These are phyloP conservation scores for Lyophyllum semitale DNA, from an alignment of 768 basidiomycete genomes.

Conservation along the genomic window DNA sequence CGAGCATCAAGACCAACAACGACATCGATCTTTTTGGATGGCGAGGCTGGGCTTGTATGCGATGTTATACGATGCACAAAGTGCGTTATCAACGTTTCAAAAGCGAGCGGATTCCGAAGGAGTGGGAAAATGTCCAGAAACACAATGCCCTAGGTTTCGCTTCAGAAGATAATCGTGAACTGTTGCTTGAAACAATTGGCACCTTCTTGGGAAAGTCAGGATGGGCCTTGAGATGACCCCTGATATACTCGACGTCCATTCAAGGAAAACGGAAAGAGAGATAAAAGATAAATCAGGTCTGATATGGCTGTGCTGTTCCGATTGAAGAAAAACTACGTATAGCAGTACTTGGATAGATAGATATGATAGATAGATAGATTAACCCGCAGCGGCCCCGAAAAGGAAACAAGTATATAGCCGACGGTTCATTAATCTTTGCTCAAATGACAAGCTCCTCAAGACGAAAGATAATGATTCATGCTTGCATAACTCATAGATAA, in stretches of 20 bases:
- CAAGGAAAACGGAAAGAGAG: conserved; percentile 28
- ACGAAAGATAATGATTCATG: conserved; percentile 7
- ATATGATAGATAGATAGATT: too few species aligned
- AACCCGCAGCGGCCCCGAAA: too few species aligned
- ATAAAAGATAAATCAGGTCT: background rate
- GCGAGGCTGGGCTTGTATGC: conserved; percentile 62
- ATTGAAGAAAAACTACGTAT: background rate
- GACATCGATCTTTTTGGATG: conserved; percentile 78
- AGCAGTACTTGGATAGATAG: background rate
- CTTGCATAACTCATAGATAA: conserved; percentile 20
- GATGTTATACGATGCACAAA: conserved; percentile 85
- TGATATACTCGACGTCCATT: conserved; percentile 78
- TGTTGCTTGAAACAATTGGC: conserved; percentile 1
- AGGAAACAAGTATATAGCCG: too few species aligned
- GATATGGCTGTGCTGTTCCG: background rate
- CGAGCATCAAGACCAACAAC: conserved; percentile 95
- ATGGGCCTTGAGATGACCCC: conserved; percentile 58
- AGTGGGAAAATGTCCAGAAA: conserved; percentile 97
- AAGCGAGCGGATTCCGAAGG: conserved; percentile 79
- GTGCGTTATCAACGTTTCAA: conserved; percentile 91
- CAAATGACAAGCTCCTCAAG: too few species aligned
- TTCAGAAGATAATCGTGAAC: background rate
- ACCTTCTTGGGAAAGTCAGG: conserved; percentile 93
- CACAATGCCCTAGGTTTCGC: conserved; percentile 66
- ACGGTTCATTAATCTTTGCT: too few species aligned